Percentiles rank a stretch among this genome's conserved stretches.
Conservation (phyloP, 2,329 filamentous ascomycete species). For the Penicillium sp. region DNA sequence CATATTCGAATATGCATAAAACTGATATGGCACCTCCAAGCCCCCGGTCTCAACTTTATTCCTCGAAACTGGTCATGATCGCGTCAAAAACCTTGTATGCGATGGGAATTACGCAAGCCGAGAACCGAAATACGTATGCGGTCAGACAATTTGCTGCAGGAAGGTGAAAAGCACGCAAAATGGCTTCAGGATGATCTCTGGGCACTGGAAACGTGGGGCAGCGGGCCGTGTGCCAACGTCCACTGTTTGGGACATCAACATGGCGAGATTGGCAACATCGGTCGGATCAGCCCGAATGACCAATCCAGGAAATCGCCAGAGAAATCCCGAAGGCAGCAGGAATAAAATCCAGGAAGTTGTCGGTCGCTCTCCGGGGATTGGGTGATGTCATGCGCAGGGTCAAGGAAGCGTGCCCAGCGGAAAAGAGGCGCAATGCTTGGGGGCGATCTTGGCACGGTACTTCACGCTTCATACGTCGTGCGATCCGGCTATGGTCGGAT, state of each 20-base stretch:
- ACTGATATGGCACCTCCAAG: too few species aligned
- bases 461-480: neutral
- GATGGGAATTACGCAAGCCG: neutral
- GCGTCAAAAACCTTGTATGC: neutral
- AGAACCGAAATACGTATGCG: neutral
- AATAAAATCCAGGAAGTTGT: neutral
- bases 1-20: too few species aligned
- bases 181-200: neutral
- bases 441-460: neutral
- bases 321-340: neutral
- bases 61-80: too few species aligned
- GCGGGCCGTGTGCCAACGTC: neutral
- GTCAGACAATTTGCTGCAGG: neutral
- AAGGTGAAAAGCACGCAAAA: neutral
- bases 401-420: neutral
- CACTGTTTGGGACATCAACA: neutral
- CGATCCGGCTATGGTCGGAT: too few species aligned
- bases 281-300: too few species aligned
- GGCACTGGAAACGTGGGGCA: neutral
- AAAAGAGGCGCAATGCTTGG: neutral
- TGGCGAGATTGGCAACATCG: neutral
- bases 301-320: neutral
- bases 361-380: neutral
- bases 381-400: conserved; percentile 1
- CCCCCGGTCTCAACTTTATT: neutral